Evolutionary conservation across 169 alveolate genomes (phyloP), one percentile per base, ranked within the genome.

Genomic region (Plasmodium ovale): DNA sequence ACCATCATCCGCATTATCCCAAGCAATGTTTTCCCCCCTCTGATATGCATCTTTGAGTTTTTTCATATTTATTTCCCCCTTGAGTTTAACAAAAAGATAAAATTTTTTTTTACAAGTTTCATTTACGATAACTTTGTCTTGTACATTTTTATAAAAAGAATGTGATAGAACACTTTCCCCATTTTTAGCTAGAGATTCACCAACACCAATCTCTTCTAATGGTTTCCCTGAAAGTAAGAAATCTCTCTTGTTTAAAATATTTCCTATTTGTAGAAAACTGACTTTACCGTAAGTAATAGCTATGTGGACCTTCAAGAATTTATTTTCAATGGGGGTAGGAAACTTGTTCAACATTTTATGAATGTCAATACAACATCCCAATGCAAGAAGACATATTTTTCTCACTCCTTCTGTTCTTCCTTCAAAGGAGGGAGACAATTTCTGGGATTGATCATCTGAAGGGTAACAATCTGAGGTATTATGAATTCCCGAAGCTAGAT

Each of bases 231-330:
- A 95, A 65, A 67, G 92, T 89, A 60, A 87, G 92, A 84, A 88
- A 23, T 71, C 91, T 95, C 95, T 92, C 91, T 53, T 94, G 71
- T 67, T 95, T 92, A 95, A 92, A 23, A 72, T 68, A 6, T 95
- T 96, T n/a, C 97, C 97, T 3, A 95, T 93, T 62, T 91, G 96
- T 59, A 92, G 54, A 21, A 95, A 90, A 60, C 92, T 74, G 1
- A 94, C 93, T 12, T 94, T 87, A 4, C 97, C 97, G 67, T 87
- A 95, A 0, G 95, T 94, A 1, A 93, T 93, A 2, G 96, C 96
- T 3, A 95, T 95, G 54, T 95, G 97, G 51, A 95, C 87, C 29
- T 95, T 69, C 49, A 95, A 67, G 21, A 67, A 87, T 58, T 92
- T 88, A 47, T 92, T 92, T 23, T 92, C 92, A 9, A 91, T 79